phyloP scores from a whole-genome alignment of 768 basidiomycete genomes.

The Rhizopogon vinicolor region DNA sequence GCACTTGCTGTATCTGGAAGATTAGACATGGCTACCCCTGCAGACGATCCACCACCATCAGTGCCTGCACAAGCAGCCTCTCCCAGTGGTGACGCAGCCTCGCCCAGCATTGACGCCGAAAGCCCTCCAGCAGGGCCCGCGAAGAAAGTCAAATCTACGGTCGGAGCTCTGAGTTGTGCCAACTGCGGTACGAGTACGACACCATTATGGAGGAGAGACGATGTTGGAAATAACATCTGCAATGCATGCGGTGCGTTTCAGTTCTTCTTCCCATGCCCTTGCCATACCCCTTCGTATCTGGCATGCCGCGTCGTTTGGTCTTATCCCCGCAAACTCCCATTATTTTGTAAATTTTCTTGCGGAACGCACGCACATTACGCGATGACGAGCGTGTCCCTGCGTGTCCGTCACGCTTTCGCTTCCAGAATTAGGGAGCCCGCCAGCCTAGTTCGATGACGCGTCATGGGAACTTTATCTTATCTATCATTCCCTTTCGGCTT shows the following conservation, averaged over 20 bases:
- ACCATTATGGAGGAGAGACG: slow-evolving; percentile 86
- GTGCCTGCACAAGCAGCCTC: slow-evolving; percentile 15
- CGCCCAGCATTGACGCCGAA: slow-evolving; percentile 24
- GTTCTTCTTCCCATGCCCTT: slow-evolving; percentile 20
- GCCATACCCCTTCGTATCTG: slow-evolving; percentile 8
- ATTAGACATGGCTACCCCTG: slow-evolving; percentile 29
- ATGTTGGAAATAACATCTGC: slow-evolving; percentile 90
- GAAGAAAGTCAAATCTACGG: slow-evolving; percentile 34
- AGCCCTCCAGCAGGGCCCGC: slow-evolving; percentile 20
- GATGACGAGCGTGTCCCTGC: slow-evolving; percentile 11
- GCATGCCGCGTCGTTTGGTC: not conserved
- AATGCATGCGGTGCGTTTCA: slow-evolving; percentile 83
- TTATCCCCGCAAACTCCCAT: slow-evolving; percentile 3
- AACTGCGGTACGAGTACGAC: slow-evolving; percentile 90
- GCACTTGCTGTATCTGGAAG: slow-evolving; percentile 44
- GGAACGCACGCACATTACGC: slow-evolving; percentile 18
- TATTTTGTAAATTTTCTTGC: slow-evolving; percentile 18
- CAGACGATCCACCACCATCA: slow-evolving; percentile 16
- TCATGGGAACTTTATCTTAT: slow-evolving; percentile 16
- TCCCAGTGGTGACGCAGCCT: slow-evolving; percentile 30
- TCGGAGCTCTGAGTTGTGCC: slow-evolving; percentile 80
- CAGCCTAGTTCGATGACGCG: not conserved
- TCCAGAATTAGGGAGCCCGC: slow-evolving; percentile 11
- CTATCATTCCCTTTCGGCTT: slow-evolving; percentile 12
- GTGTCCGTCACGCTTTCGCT: slow-evolving; percentile 8